phyloP scores from a whole-genome alignment of 495 filamentous ascomycete species.

The Hyphodiscus hymeniophilus region DNA sequence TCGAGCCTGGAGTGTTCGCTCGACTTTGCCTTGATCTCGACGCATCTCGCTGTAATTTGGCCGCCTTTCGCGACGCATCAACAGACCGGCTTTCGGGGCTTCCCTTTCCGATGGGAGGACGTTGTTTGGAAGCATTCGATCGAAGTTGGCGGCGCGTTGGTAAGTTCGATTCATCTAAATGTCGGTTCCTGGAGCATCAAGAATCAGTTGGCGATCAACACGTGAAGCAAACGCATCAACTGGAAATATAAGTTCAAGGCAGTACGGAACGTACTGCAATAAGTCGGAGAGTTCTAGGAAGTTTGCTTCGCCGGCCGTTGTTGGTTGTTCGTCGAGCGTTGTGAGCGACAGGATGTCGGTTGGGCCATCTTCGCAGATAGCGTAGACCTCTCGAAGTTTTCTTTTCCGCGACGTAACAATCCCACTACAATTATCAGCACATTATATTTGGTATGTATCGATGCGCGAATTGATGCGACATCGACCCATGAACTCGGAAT shows the following conservation, averaged over 20 bases:
- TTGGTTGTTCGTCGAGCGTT: conserved; percentile 36
- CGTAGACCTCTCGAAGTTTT: conserved; percentile 64
- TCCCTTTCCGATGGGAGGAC: conserved; percentile 20
- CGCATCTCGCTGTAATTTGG: conserved; percentile 19
- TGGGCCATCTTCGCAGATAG: conserved; percentile 42
- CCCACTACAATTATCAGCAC: conserved; percentile 28
- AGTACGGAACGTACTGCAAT: conserved; percentile 52
- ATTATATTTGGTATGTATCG: conserved; percentile 30
- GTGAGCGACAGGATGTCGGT: conserved; percentile 27
- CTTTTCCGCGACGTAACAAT: conserved; percentile 57
- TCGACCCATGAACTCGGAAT: conserved; percentile 25
- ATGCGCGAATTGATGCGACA: conserved; percentile 36
- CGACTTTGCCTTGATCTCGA: conserved; percentile 17
- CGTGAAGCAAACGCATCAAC: conserved; percentile 12
- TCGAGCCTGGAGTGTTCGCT: conserved; percentile 15
- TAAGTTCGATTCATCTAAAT: conserved; percentile 62
- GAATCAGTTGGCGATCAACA: conserved; percentile 13
- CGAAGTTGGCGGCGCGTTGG: conserved; percentile 46
- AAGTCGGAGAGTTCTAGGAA: conserved; percentile 74
- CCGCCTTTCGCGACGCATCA: conserved; percentile 19
- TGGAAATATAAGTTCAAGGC: neutral
- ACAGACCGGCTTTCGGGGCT: conserved; percentile 20
- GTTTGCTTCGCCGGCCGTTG: conserved; percentile 44
- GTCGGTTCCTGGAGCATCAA: conserved; percentile 50
- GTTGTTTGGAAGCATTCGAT: conserved; percentile 28